Base-by-base conservation (phyloP, 495 filamentous ascomycete species). In the Apodospora peruviana region DNA sequence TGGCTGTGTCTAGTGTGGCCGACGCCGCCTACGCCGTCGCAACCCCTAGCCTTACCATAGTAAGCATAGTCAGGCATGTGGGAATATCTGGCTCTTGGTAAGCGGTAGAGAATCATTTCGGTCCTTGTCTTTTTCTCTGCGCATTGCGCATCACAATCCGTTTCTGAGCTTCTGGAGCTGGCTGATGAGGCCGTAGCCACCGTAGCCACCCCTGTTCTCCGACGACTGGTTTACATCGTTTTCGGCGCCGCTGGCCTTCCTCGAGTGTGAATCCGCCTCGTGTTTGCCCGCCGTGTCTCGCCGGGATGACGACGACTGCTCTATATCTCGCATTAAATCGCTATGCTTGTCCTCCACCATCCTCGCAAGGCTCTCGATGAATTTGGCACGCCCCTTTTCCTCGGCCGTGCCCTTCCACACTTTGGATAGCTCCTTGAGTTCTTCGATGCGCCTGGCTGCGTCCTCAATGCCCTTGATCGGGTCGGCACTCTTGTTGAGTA, bases 371-470 rank as follows among this genome's bases (percentile, higher is more conserved):
- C 79, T 75, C 49, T 96, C 90, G 41, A 98, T 83, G 60, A 96
- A 88, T 47, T 80, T 85, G 10, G 70, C 68, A 51, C 94, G 74
- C 22, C 89, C 90, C 61, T 85, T 91, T 55, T 95, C 93, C 74
- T 97, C 93, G 0, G 87, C 85, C 16, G 94, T 95, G 1, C 90
- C 90, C 59, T 87, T 90, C 88, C 94, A 97, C n/a, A 97, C 82
- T 11, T 66, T 65, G 12, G 79, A 77, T 53, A 95, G 70, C 39
- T 79, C 75, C 50, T 86, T 81, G 21, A 98, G 68, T 57, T 84
- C 78, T 55, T 85, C 80, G 16, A 97, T 80, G 11, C 88, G 76
- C 16, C 71, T 71, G 16, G 76, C 77, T 1, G 91, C 93, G 20
- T 81, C 81, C 45, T 89, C 82, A 17, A 88, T 69, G 27, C 72